Conservation (phyloP, 306 rosid species). For the Vicia villosa region DNA sequence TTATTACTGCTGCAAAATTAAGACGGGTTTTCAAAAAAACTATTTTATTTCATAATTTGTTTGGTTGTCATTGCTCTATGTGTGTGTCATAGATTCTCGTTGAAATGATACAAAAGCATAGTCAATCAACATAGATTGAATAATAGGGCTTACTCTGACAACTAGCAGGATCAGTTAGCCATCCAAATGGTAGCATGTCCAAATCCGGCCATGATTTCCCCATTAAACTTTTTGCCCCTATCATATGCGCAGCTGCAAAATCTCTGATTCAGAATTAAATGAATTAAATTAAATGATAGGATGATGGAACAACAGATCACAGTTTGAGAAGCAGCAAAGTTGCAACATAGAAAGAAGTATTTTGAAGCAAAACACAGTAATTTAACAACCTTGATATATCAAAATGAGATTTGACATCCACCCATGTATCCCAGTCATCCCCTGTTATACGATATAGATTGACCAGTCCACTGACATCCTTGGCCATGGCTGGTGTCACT, state of each 20-base stretch:
- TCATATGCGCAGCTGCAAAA: constrained; percentile 71
- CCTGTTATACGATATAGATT: constrained; percentile 91
- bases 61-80: too few relatives aligned
- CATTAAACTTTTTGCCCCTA: constrained; percentile 64
- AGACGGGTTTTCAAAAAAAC: not conserved
- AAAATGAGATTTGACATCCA: constrained; percentile 73
- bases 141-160: not conserved
- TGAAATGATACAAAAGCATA: not conserved
- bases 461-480: constrained; percentile 66
- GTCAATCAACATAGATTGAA: not conserved
- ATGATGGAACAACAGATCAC: constrained; percentile 20
- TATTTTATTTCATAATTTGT: not conserved
- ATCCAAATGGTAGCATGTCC: constrained; percentile 97
- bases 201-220: constrained; percentile 98
- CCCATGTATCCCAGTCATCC: constrained; percentile 97
- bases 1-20: constrained; percentile 34
- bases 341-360: constrained; percentile 29
- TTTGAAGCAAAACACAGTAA: constrained; percentile 14
- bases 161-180: constrained; percentile 71
- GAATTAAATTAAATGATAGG: constrained; percentile 14
- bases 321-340: constrained; percentile 28
- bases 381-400: constrained; percentile 67
- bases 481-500: constrained; percentile 79
- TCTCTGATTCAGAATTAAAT: constrained; percentile 59
- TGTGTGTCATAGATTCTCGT: too few relatives aligned